A percentile compares a stretch with the other conserved stretches of the same genome.
Evolutionary conservation across 495 filamentous ascomycete genomes (phyloP).

Genomic region (Rhizodiscina lignyota): DNA sequence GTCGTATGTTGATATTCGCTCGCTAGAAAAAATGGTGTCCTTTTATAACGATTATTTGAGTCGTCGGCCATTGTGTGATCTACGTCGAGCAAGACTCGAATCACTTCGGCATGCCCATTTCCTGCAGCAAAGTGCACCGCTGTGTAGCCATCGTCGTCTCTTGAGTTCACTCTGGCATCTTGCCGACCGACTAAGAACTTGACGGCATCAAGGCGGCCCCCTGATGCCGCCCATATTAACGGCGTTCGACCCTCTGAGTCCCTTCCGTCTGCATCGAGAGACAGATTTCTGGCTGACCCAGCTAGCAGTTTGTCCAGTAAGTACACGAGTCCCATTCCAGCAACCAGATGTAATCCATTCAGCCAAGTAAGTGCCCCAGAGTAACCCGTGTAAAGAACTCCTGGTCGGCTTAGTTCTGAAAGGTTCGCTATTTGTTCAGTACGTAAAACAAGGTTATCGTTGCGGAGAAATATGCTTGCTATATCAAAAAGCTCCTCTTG

Average conservation of each 20-base stretch:
- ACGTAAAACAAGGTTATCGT: background rate
- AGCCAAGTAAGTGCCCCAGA: background rate
- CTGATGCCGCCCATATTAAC: background rate
- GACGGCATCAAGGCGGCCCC: background rate
- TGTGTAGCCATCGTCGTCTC: background rate
- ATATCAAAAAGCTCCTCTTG: conserved; percentile 5
- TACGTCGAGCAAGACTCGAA: background rate
- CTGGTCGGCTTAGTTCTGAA: background rate
- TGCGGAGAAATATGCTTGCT: background rate
- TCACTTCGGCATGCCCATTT: background rate
- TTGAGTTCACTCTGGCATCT: background rate
- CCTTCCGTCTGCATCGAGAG: background rate
- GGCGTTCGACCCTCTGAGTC: background rate
- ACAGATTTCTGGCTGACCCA: background rate
- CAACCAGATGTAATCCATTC: background rate
- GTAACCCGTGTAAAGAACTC: background rate
- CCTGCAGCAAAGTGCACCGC: background rate
- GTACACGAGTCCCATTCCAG: background rate
- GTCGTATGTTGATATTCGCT: background rate
- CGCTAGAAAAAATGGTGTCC: background rate
- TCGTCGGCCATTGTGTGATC: background rate
- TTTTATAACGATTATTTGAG: background rate
- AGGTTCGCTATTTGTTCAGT: background rate
- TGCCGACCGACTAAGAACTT: background rate
- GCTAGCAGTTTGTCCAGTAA: background rate